phyloP scores from a whole-genome alignment of 768 basidiomycete genomes.

The Phaeotremella skinneri region DNA sequence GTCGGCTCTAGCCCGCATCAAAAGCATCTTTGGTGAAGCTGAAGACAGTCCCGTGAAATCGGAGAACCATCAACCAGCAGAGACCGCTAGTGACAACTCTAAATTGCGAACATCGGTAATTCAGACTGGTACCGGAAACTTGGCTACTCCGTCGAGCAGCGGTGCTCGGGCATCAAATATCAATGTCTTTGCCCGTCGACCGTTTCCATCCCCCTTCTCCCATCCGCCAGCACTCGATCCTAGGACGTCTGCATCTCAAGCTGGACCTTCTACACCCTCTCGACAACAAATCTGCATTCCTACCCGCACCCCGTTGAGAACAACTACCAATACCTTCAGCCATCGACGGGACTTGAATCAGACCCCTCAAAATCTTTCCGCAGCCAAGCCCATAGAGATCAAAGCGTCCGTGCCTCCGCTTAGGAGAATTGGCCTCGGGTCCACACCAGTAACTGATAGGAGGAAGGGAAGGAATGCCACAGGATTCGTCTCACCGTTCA shows the following conservation, averaged over 20 bases:
- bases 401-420: slow-evolving; percentile 26
- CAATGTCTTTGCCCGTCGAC: slow-evolving; percentile 9
- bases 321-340: slow-evolving; percentile 18
- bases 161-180: neutral
- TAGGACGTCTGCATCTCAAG: slow-evolving; percentile 2
- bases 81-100: no score
- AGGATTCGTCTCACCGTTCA: slow-evolving; percentile 45
- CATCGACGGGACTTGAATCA: slow-evolving; percentile 2
- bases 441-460: slow-evolving; percentile 25
- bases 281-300: neutral
- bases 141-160: neutral
- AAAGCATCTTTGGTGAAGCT: slow-evolving; percentile 6
- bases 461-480: slow-evolving; percentile 11
- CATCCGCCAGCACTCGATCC: neutral
- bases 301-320: slow-evolving; percentile 15
- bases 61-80: no score
- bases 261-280: slow-evolving; percentile 2
- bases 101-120: no score
- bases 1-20: neutral
- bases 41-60: no score
- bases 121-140: no score
- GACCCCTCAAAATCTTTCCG: neutral
- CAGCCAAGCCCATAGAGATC: slow-evolving; percentile 22
- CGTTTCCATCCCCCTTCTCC: slow-evolving; percentile 1
- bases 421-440: slow-evolving; percentile 42